phyloP scores from a whole-genome alignment of 75 land plant species.

The Picea sitchensis region DNA sequence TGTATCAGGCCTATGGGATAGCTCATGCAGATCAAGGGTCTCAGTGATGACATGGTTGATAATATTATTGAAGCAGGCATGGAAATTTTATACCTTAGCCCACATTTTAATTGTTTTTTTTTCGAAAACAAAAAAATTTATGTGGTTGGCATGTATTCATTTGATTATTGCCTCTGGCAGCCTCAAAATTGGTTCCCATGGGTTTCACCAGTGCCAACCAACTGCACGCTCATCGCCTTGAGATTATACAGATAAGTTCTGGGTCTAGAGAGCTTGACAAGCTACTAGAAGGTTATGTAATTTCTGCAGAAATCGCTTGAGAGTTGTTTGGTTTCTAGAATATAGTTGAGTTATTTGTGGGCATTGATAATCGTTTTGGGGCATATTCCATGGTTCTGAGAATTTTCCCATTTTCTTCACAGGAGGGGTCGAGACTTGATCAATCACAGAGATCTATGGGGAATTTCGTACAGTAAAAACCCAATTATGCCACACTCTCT shows the following conservation, averaged over 20 bases:
- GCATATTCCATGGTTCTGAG: too few relatives aligned
- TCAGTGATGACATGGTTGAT: constrained; percentile 45
- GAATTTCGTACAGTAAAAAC: constrained; percentile 45
- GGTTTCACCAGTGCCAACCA: constrained; percentile 41
- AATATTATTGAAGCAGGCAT: constrained; percentile 36
- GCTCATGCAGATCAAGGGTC: constrained; percentile 36
- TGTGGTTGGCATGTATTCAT: not conserved
- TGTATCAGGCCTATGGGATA: constrained; percentile 77
- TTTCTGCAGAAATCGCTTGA: not conserved
- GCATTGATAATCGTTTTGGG: not conserved
- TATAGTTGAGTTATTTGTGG: not conserved
- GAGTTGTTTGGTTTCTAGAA: not conserved
- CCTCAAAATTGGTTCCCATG: constrained; percentile 46
- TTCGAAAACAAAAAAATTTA: not conserved
- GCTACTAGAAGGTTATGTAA: constrained; percentile 22
- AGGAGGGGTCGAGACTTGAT: constrained; percentile 39
- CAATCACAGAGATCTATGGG: constrained; percentile 50
- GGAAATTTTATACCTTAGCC: not conserved
- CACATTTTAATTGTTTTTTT: not conserved
- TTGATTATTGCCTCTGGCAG: not conserved
- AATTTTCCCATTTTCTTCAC: not conserved
- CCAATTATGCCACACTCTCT: constrained; percentile 40
- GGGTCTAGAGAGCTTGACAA: constrained; percentile 42
- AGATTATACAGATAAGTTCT: constrained; percentile 42
- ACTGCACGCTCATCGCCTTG: constrained; percentile 40